Base-by-base conservation (phyloP, 1,284 basidiomycete species). In the Boletus sp. region DNA sequence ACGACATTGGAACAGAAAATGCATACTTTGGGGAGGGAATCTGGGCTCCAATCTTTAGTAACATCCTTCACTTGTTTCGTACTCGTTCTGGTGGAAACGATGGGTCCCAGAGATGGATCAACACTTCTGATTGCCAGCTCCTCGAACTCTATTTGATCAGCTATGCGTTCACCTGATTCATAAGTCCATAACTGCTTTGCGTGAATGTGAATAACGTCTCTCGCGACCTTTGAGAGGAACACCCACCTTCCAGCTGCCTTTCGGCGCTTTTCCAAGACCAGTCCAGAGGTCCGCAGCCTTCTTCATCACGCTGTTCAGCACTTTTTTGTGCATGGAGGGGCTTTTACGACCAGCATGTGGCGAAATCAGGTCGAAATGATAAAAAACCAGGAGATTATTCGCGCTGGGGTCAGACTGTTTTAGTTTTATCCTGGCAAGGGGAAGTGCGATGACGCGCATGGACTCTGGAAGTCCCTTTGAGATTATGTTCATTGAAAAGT, bases 101-200 rank as follows among this genome's bases (percentile, higher is more conserved):
- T 57, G n/a, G 83, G 84, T 0, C 80, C 82, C 35, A 85, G 57
- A 5, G 82, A 79, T 16, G 84, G 80, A 57, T 89, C 82, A 36
- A 89, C 69, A 27, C 76, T 74, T 61, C 84, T 84, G 54, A 89
- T 69, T 13, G 80, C 80, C 37, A 84, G 72, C 61, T 89, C 86
- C 62, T 89, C 87, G 55, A 88, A 89, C 44, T 88, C 87, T 50
- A 88, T 72, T 19, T 77, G 73, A 62, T 88, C 82, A 22, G 83
- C 69, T 2, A 87, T 59, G 9, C 77, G 77, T 69, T 88, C 82
- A 26, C 86, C 87, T 35, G 74, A 70, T 51, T 75, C 67, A 59
- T 80, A 85, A 9, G 77, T 68, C 61, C 72, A 79, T 25, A 79
- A 64, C 84, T 87, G 52, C 22, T 36, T 46, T 40, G 27, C 19